Evolutionary conservation across 148 eudicot species (phyloP), one percentile per base, ranked within the genome.

Genomic region (Euryodendron excelsum): DNA sequence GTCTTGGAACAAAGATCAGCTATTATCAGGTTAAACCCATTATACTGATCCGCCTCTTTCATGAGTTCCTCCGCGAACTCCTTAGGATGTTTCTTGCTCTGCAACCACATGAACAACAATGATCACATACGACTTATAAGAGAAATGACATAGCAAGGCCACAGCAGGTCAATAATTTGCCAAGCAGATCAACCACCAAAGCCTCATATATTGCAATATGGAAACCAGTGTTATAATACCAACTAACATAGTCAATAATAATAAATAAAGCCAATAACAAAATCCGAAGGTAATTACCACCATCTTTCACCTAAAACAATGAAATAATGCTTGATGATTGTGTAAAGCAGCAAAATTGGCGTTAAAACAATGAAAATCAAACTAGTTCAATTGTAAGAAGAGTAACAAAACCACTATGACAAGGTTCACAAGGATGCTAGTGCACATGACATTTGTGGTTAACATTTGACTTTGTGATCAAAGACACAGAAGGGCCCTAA

Each of bases 11-110:
- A 34, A 60, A 94, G 58, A 86, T 94, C 93, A 36, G 88, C 88
- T 61, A 89, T 50, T 73, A 95, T 67, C 63, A 95, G 78, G 85
- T 95, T 95, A 80, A 92, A 93, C 48, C 97, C 96, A 65, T 91
- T 89, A 62, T 90, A 95, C 76, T 69, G 75, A 34, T 87, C 80
- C 3, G 88, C 96, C 75, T 93, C 96, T 66, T 73, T 75, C 59
- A 77, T 63, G 17, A 94, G 78, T 73, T 91, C 91, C 64, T 85
- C 89, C 12, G 94, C 93, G 84, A 85, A 94, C 61, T 87, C 93
- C 62, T 78, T n/a, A 3, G 96, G 92, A 77, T 65, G 74, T 85
- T 92, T 88, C 50, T 80, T 72, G 76, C 94, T 79, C 96, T 94
- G 84, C 68, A 80, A 80, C 70, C 69, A 73, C 61, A 34, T 23